Base-by-base conservation (phyloP, 768 basidiomycete genomes). In the Xanthoconium purpureum region DNA sequence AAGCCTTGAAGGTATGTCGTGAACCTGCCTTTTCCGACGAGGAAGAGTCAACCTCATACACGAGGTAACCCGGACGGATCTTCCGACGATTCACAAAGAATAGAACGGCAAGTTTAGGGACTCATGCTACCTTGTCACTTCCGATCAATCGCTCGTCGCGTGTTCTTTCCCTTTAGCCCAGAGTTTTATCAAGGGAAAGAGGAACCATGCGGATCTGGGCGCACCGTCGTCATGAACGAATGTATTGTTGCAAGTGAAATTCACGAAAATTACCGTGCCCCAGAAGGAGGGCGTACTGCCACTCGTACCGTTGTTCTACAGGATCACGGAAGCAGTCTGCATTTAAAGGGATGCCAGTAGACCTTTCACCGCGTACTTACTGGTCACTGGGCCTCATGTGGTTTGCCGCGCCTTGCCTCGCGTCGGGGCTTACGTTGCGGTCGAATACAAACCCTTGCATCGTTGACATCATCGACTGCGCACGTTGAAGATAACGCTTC, bases 401-500 rank as follows among this genome's bases (percentile, higher is more conserved):
- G 11, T 61, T 57, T 44, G 28, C 57, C 44, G 54, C 48, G 4
- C 24, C 24, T 24, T 24, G 37, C 51, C 53, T 43, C 17, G 46
- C 54, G 37, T 57, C 52, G 51, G 51, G 15, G 32, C 8, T 20
- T 13, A 39, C 50, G 50, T 32, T 28, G 14, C 33, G 17, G 42
- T 20, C n/a, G 33, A 45, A 54, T 33, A 37, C 24, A 10, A 35
- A 35, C 35, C 7, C 29, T 2, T 8, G 24, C 35, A 24, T 35
- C 8, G 6, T 8, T 35, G 33, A 30, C 43, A 17, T 44, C 38
- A 30, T 39, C 10, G 15, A 12, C 43, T 33, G 33, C 37, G 46
- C 52, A 47, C 61, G 36, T 59, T 64, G 49, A 52, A 37, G 56
- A 66, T 62, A 29, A 37, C 47, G 52, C 46, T 66, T 66, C 65